Evolutionary conservation across 352 stramenopile genomes (phyloP).

Genomic region (Pythium brassicae): DNA sequence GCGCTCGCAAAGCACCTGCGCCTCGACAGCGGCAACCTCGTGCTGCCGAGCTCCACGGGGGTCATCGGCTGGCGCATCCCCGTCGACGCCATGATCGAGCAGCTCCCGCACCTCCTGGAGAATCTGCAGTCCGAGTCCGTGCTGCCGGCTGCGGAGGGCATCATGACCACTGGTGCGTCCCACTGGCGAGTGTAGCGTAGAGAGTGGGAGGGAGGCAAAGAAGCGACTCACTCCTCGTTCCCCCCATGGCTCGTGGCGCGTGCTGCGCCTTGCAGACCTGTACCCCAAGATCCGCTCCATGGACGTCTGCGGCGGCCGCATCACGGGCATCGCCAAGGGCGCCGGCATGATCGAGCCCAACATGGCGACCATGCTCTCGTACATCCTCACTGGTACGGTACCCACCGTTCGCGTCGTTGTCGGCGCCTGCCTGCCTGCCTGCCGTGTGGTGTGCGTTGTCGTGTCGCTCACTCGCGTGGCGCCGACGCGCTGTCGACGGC

Average conservation of each 20-base stretch:
- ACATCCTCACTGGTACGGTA: slow-evolving; percentile 77
- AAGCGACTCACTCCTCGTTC: not conserved
- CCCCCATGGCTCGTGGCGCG: not conserved
- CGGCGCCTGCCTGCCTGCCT: too few relatives aligned
- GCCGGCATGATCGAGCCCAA: slow-evolving; percentile 99
- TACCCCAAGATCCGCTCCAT: slow-evolving; percentile 89
- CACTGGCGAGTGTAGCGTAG: too few relatives aligned
- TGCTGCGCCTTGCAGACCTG: slow-evolving; percentile 47
- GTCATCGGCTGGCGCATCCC: slow-evolving; percentile 99
- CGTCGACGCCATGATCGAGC: slow-evolving; percentile 86
- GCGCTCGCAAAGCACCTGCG: slow-evolving; percentile 87
- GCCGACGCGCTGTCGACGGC: not conserved
- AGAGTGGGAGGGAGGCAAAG: too few relatives aligned
- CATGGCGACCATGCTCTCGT: slow-evolving; percentile 92
- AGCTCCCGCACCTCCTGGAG: slow-evolving; percentile 71
- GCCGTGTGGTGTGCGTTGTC: too few relatives aligned
- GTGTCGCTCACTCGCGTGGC: slow-evolving; percentile 15
- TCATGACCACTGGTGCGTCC: slow-evolving; percentile 95
- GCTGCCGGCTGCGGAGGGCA: slow-evolving; percentile 91
- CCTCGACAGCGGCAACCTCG: slow-evolving; percentile 74
- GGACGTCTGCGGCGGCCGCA: slow-evolving; percentile 79
- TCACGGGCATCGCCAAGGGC: slow-evolving; percentile 98
- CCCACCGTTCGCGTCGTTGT: slow-evolving; percentile 6
- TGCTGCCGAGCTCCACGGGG: slow-evolving; percentile 95
- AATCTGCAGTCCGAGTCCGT: slow-evolving; percentile 92